Base-by-base conservation (phyloP, 2,329 filamentous ascomycete genomes). In the Alternaria gaisen region DNA sequence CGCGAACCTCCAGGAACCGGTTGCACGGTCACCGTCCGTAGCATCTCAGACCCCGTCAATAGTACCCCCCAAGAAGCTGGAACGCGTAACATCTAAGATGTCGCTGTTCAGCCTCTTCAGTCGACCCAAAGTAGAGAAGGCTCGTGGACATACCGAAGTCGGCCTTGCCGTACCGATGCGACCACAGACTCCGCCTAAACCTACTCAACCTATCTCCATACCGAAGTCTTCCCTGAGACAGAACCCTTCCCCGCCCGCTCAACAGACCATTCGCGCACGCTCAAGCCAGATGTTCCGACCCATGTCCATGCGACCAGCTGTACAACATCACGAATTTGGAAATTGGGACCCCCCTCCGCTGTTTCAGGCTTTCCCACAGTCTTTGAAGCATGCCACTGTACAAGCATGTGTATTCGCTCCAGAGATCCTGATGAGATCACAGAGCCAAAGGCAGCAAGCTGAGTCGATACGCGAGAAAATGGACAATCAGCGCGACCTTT, bases 311-410 rank as follows among this genome's bases (percentile, higher is more conserved):
- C 71, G 68, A 58, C 65, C 72, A 32, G 44, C 70, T 10, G 60
- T 65, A 18, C 53, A 58, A 46, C 59, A 60, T 9, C 67, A 61
- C 43, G 68, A 74, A 14, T 60, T 89, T 16, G 64, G 59, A 22
- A 65, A 69, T 50, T 83, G 81, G 77, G 76, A 81, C 5, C 78
- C 81, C 8, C 91, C 92, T 7, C 91, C 93, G 2, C 81, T 97
- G 12, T 96, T 94, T 76, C 91, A 97, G 76, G 93, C 92, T 12
- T 97, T 93, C 74, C 90, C 92, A 0, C 93, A 97, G 77, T 88
- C 92, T 3, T 85, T 92, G 67, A 93, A 91, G 72, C 87, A 95
- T 76, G 88, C 87, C 11, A 88, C 86, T 16, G 82, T 97, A 3
- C 86, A 89, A 26, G 86, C 90, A 16, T 90, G 90, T 38, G 86